Percentiles rank a stretch among this genome's conserved stretches.
phyloP scores from a whole-genome alignment of 495 filamentous ascomycete genomes.

The Lepraria neglecta region DNA sequence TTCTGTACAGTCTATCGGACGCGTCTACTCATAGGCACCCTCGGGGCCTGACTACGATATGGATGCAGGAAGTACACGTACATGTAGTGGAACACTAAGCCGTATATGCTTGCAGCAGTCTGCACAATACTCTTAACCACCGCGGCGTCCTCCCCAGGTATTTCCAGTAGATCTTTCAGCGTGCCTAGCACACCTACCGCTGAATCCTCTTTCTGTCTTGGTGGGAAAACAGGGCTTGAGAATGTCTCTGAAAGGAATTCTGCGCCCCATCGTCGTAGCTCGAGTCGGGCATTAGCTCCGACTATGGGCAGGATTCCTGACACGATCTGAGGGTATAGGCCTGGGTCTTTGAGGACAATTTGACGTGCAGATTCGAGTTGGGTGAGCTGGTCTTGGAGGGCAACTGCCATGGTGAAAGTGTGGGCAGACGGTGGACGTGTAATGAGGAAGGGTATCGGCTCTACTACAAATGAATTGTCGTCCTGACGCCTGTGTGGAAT shows the following conservation, averaged over 20 bases:
- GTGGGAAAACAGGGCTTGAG: constrained; percentile 68
- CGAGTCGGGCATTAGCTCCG: constrained; percentile 61
- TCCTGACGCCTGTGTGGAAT: background rate
- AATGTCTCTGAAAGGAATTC: constrained; percentile 97
- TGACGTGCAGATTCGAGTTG: constrained; percentile 84
- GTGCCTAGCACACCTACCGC: constrained; percentile 65
- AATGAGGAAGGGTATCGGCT: background rate
- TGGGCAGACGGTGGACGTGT: background rate
- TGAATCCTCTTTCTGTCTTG: constrained; percentile 68
- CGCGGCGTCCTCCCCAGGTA: constrained; percentile 62
- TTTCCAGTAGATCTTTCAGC: constrained; percentile 64
- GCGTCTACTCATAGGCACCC: constrained; percentile 10
- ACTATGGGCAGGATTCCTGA: constrained; percentile 86
- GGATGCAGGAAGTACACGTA: constrained; percentile 49
- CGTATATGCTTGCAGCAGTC: constrained; percentile 82
- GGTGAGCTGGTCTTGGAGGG: constrained; percentile 65
- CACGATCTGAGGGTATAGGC: constrained; percentile 83
- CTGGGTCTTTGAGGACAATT: constrained; percentile 74
- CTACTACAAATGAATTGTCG: constrained; percentile 6
- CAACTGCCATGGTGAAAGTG: constrained; percentile 34
- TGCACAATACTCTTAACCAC: constrained; percentile 80
- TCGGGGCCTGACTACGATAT: constrained; percentile 3
- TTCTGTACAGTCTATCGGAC: background rate
- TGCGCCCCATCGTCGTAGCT: constrained; percentile 89
- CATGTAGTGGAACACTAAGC: constrained; percentile 85